phyloP scores from a whole-genome alignment of 768 basidiomycete genomes.

The Cubamyces sp. region DNA sequence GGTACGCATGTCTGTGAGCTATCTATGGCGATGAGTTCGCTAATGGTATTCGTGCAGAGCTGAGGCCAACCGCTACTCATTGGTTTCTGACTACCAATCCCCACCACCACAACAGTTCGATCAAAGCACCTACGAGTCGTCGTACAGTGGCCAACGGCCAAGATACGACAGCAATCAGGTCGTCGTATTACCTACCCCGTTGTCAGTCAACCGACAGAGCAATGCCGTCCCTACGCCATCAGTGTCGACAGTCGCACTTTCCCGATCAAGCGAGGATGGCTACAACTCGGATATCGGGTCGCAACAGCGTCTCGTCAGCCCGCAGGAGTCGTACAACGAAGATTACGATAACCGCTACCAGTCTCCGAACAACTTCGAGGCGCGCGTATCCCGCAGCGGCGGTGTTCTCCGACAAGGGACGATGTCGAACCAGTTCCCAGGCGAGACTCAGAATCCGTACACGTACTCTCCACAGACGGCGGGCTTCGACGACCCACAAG shows the following conservation, averaged over 20 bases:
- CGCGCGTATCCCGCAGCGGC: conserved; percentile 44
- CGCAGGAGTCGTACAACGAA: conserved; percentile 31
- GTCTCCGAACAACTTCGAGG: conserved; percentile 38
- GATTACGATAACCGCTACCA: conserved; percentile 26
- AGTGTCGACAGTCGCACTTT: conserved; percentile 46
- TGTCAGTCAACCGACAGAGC: conserved; percentile 61
- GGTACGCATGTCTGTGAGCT: conserved; percentile 54
- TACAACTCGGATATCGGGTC: conserved; percentile 44
- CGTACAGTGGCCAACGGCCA: conserved; percentile 48
- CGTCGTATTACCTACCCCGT: conserved; percentile 75
- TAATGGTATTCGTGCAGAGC: conserved; percentile 23
- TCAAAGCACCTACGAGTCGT: conserved; percentile 64
- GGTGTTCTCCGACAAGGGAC: conserved; percentile 47
- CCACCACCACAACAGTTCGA: conserved; percentile 56
- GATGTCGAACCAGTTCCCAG: conserved; percentile 43
- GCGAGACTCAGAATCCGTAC: conserved; percentile 63
- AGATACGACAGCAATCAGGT: conserved; percentile 73
- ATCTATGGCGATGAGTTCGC: conserved; percentile 6
- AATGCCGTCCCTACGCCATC: conserved; percentile 40
- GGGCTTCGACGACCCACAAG: conserved; percentile 37
- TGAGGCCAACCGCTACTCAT: conserved; percentile 65
- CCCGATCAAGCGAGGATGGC: conserved; percentile 50
- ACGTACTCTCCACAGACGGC: conserved; percentile 46
- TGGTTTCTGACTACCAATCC: conserved; percentile 76
- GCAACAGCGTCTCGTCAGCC: conserved; percentile 47